Evolutionary conservation across 129 eudicot genomes (phyloP), one percentile per base, ranked within the genome.

Genomic region (Calendula officinalis): DNA sequence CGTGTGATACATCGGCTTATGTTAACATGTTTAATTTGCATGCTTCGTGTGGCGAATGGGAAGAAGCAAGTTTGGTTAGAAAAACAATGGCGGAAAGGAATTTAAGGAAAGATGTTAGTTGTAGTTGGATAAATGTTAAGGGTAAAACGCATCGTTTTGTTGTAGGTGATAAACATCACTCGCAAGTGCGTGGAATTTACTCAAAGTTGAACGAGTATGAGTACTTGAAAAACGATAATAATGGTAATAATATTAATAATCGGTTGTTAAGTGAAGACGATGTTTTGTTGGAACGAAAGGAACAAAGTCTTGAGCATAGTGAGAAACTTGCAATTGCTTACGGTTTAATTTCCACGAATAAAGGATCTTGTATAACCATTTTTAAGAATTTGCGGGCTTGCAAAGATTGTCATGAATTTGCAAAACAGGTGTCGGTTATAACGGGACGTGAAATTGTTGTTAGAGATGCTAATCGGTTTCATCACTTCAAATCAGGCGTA

Each of bases 381-480:
- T 75, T 79, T 9, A 83, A 83, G 78, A 83, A 83, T 69, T 80
- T 83, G 56, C 54, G 89, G 7, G 75, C 78, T 61, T 83, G 89
- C 51, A 75, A 78, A 4, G 85, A 83, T 52, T 83, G 89, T 74
- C 89, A 83, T 61, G 75, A 75, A 7, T 79, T 79, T 47, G 80
- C 82, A 3, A 83, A 83, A 41, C 64, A 59, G 50, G 89, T 79
- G 12, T 83, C 89, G 16, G 17, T 79, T 45, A 62, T 79, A 4
- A 79, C 75, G n/a, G 75, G 66, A 4, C 60, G 68, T 59, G 78
- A 80, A 34, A 77, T 83, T 39, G 74, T 80, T 48, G 63, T 83
- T 56, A 58, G 85, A 43, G 83, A 83, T 76, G 76, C 78, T 32
- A 72, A 72, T 30, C 64, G 89, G 8, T 79, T 76, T 38, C 85